Evolutionary conservation across 768 basidiomycete species (phyloP).

Genomic region (Baorangia bicolor): DNA sequence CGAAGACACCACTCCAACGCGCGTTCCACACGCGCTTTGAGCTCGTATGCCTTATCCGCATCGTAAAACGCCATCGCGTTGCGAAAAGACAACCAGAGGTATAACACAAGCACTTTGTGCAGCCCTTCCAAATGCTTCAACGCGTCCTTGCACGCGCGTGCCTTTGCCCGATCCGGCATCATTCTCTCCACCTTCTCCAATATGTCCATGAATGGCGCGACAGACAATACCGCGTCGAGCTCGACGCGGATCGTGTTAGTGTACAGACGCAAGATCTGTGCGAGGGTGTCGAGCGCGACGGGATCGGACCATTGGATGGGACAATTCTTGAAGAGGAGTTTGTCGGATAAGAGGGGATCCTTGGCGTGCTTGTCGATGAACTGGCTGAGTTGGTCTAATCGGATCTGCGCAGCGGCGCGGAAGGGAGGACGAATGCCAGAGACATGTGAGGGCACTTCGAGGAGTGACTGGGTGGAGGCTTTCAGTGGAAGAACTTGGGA

Average conservation of each 20-base stretch:
- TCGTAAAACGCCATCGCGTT: slow-evolving; percentile 65
- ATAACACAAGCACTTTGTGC: slow-evolving; percentile 74
- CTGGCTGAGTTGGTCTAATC: no score
- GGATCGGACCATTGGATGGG: slow-evolving; percentile 22
- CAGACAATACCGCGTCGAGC: slow-evolving; percentile 20
- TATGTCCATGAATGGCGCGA: slow-evolving; percentile 21
- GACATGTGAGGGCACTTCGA: no score
- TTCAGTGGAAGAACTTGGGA: no score
- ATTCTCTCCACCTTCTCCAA: slow-evolving; percentile 24
- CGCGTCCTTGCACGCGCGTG: slow-evolving; percentile 12
- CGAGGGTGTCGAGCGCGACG: slow-evolving; percentile 17
- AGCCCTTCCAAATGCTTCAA: slow-evolving; percentile 59
- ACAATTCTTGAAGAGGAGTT: no score
- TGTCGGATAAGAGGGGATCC: no score
- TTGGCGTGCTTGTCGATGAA: no score
- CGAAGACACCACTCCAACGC: slow-evolving; percentile 65
- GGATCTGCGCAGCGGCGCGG: no score
- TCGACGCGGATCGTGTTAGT: slow-evolving; percentile 24
- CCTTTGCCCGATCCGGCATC: slow-evolving; percentile 14
- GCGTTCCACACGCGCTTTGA: slow-evolving; percentile 64
- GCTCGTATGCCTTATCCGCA: slow-evolving; percentile 42
- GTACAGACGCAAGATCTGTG: slow-evolving; percentile 36
- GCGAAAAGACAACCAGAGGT: slow-evolving; percentile 83
- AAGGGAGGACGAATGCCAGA: no score
- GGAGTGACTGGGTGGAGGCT: no score